These are phyloP conservation scores for Zasmidium cellare DNA, from an alignment of 2,329 filamentous ascomycete genomes.

Conservation along the genomic window DNA sequence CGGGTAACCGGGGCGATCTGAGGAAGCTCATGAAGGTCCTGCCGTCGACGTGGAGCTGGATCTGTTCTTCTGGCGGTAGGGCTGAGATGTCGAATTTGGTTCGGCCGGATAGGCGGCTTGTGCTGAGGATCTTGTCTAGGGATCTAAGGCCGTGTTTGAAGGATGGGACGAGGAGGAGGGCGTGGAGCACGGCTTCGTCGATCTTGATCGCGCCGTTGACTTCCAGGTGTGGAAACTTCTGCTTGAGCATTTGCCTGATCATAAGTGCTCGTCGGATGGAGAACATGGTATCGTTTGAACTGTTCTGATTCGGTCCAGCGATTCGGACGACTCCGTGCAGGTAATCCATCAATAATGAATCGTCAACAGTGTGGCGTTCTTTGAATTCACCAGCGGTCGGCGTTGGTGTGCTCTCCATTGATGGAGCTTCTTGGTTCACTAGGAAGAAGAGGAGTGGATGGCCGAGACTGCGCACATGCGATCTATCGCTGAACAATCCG, in stretches of 20 bases:
- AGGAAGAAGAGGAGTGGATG: slow-evolving; percentile 34
- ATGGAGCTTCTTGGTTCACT: slow-evolving; percentile 30
- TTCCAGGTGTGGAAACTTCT: slow-evolving; percentile 33
- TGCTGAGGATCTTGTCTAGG: slow-evolving; percentile 37
- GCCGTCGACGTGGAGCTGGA: slow-evolving; percentile 37
- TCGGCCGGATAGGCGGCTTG: slow-evolving; percentile 32
- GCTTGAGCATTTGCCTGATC: slow-evolving; percentile 33
- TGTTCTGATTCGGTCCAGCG: slow-evolving; percentile 31
- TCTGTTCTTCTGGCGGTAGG: slow-evolving; percentile 37
- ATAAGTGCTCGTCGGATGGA: slow-evolving; percentile 35
- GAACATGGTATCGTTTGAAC: slow-evolving; percentile 31
- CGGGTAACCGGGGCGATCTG: slow-evolving; percentile 33
- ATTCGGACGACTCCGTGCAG: slow-evolving; percentile 35
- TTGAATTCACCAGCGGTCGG: slow-evolving; percentile 25
- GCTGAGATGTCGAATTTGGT: slow-evolving; percentile 36
- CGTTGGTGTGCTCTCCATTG: slow-evolving; percentile 27
- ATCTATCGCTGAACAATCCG: slow-evolving; percentile 32
- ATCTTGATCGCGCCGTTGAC: slow-evolving; percentile 32
- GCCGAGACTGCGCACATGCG: slow-evolving; percentile 29
- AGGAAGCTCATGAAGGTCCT: slow-evolving; percentile 37
- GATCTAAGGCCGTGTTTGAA: slow-evolving; percentile 37
- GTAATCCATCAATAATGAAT: slow-evolving; percentile 32
- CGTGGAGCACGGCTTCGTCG: slow-evolving; percentile 37
- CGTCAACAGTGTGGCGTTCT: slow-evolving; percentile 23
- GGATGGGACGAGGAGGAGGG: slow-evolving; percentile 34